Evolutionary conservation across 164 flowering plant species (phyloP).

Genomic region (Vitis rotundifolia): DNA sequence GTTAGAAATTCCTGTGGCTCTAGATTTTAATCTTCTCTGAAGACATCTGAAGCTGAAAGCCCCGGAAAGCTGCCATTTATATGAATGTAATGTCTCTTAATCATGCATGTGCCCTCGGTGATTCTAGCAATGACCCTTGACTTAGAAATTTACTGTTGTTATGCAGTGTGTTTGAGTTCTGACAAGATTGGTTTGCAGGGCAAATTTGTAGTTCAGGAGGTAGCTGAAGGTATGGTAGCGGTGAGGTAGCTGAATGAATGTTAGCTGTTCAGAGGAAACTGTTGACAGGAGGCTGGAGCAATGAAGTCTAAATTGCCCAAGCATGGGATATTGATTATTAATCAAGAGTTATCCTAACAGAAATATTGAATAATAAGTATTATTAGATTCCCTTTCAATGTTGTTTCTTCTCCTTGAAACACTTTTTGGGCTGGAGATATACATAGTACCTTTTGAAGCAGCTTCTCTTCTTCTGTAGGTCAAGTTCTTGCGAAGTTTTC

Average conservation of each 20-base stretch:
- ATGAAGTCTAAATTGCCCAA: neutral
- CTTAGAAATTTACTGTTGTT: neutral
- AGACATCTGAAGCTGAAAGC: neutral
- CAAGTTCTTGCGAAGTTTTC: too few relatives aligned
- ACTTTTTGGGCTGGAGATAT: neutral
- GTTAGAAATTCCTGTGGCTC: conserved; percentile 20
- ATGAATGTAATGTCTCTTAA: neutral
- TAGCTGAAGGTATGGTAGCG: too few relatives aligned
- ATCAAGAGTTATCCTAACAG: neutral
- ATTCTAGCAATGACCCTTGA: neutral
- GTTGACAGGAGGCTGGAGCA: neutral
- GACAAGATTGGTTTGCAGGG: neutral
- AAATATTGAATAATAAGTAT: neutral
- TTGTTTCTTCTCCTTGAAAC: neutral
- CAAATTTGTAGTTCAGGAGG: neutral
- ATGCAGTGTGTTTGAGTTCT: neutral
- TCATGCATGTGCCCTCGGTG: neutral
- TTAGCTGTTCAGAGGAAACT: neutral
- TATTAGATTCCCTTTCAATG: neutral
- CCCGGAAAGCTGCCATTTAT: neutral
- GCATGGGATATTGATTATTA: neutral
- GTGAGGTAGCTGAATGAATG: too few relatives aligned
- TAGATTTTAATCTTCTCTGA: neutral
- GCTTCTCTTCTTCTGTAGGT: too few relatives aligned
- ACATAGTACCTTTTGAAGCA: too few relatives aligned